Base-by-base conservation (phyloP, 78 protist genomes). In the Neovahlkampfia damariscottae region DNA sequence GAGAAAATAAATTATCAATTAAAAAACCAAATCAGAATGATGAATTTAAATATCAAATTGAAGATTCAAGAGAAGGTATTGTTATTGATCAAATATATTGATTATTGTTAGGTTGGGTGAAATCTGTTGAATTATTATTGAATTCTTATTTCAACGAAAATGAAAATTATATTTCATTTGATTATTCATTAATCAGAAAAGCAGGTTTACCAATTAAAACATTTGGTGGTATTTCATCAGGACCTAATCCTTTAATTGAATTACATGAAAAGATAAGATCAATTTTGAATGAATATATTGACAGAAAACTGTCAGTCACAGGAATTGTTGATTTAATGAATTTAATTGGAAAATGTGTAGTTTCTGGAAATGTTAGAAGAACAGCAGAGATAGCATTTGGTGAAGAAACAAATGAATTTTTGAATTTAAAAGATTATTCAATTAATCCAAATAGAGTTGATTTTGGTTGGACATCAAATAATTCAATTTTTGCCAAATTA, bases 361-460 rank as follows among this genome's bases (percentile, higher is more conserved):
- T 92, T 5, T 66, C 93, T 0, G 96, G 94, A n/a, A 88, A 86
- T 28, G 92, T 84, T 37, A 36, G 93, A 29, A 86, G 67, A 35
- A 77, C 88, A 5, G 95, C 95, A 0, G 93, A 92, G 67, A 90
- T 92, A 77, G 88, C 93, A n/a, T 89, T 92, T 70, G 96, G 96
- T 1, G 72, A 62, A 28, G 1, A 74, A 3, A 19, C 41, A 32
- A 36, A 70, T 10, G 96, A 88, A 19, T 92, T 82, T 40, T 37
- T 88, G 9, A 73, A 90, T 58, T 74, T 92, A 30, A 92, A 92
- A 38, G 86, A 92, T 67, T 90, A 90, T 58, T 77, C 78, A 8
- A 62, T 35, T 6, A 91, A 92, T 30, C 94, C 96, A 35, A 86
- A 90, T 30, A 66, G 96, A 6, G 50, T 7, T 50, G 72, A 27